phyloP scores from a whole-genome alignment of 1,284 basidiomycete species.

The Xerocomus amazonicus region DNA sequence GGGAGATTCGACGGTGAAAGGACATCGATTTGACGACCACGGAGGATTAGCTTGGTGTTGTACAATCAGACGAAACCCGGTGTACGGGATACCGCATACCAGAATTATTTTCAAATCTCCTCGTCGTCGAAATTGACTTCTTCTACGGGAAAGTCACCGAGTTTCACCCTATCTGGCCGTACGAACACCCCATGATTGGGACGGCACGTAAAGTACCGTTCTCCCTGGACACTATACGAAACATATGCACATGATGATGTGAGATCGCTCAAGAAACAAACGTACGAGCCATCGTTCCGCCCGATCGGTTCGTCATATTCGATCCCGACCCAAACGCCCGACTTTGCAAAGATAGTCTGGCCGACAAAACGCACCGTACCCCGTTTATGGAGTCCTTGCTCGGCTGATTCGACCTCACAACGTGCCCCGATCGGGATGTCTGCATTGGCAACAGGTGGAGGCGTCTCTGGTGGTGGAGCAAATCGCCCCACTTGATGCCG shows the following conservation, averaged over 20 bases:
- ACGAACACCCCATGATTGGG: slow-evolving; percentile 86
- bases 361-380: slow-evolving; percentile 89
- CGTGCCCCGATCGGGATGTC: slow-evolving; percentile 67
- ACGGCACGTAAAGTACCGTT: slow-evolving; percentile 79
- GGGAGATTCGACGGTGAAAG: no score
- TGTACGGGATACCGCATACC: no score
- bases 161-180: slow-evolving; percentile 74
- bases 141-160: slow-evolving; percentile 86
- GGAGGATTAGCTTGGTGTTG: no score
- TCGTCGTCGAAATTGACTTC: slow-evolving; percentile 73
- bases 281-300: slow-evolving; percentile 93
- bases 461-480: slow-evolving; percentile 40
- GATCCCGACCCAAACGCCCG: slow-evolving; percentile 84
- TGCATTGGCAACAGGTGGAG: slow-evolving; percentile 15
- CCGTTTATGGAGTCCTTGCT: slow-evolving; percentile 70
- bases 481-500: slow-evolving; percentile 89
- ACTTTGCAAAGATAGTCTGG: slow-evolving; percentile 67
- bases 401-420: slow-evolving; percentile 73
- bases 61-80: no score
- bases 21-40: no score
- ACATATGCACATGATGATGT: neutral
- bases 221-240: slow-evolving; percentile 72
- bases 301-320: slow-evolving; percentile 97
- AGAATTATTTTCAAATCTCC: slow-evolving; percentile 55
- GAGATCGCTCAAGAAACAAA: slow-evolving; percentile 16